Conservation (phyloP, 2,329 filamentous ascomycete genomes). For the Escovopsis sp. region DNA sequence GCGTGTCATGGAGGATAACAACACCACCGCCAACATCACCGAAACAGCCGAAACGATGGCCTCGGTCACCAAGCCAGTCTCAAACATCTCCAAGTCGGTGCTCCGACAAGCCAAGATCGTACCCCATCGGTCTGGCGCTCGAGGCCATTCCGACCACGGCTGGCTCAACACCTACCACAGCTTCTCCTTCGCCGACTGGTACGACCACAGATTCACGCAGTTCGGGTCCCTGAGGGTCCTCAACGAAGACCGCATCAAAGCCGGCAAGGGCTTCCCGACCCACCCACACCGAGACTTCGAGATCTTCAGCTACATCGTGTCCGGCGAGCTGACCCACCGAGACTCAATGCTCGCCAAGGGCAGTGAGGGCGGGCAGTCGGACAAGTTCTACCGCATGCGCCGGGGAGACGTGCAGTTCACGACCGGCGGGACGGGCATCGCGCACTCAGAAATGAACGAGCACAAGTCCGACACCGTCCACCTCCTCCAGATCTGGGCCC, state of each 20-base stretch:
- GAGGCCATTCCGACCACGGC: constrained; percentile 69
- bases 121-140: constrained; percentile 54
- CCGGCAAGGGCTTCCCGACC: constrained; percentile 65
- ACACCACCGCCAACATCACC: constrained; percentile 5
- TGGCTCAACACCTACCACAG: constrained; percentile 83
- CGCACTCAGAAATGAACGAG: constrained; percentile 74
- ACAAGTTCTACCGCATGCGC: constrained; percentile 56
- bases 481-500: constrained; percentile 80
- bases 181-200: constrained; percentile 66
- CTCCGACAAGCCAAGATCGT: constrained; percentile 57
- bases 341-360: constrained; percentile 70
- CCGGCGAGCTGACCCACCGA: constrained; percentile 73
- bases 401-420: constrained; percentile 83
- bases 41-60: no score
- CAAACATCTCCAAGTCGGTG: constrained; percentile 42
- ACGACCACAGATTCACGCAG: constrained; percentile 49
- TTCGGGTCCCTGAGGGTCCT: constrained; percentile 72
- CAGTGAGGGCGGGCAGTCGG: constrained; percentile 40
- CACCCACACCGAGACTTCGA: constrained; percentile 78
- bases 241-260: constrained; percentile 73
- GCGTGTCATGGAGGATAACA: constrained; percentile 6
- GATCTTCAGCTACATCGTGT: constrained; percentile 81
- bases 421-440: constrained; percentile 66
- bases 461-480: constrained; percentile 57
- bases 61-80: constrained; percentile 22